Conservation (phyloP, 2,329 filamentous ascomycete genomes). For the Ascochyta pisi region DNA sequence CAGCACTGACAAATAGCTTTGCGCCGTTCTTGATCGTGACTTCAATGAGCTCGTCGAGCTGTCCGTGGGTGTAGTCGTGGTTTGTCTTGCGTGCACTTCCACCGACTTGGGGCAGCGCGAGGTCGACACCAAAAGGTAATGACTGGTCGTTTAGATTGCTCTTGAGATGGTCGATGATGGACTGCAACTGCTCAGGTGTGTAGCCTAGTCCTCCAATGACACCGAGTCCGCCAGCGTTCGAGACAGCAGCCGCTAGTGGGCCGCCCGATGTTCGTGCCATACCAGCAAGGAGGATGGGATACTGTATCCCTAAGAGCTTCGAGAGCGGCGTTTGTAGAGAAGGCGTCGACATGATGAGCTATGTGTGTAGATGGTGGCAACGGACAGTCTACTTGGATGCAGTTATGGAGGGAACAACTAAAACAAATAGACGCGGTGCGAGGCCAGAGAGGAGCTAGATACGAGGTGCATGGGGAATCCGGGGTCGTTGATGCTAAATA, state of each 20-base stretch:
- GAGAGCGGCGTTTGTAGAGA: constrained; percentile 49
- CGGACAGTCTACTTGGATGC: neutral
- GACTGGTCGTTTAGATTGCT: constrained; percentile 68
- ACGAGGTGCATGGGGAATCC: constrained; percentile 25
- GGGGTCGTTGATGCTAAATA: constrained; percentile 38
- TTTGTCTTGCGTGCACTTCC: constrained; percentile 86
- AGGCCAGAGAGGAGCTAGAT: constrained; percentile 4
- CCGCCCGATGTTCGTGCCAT: constrained; percentile 78
- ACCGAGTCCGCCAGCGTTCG: constrained; percentile 83
- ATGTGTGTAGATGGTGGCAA: neutral
- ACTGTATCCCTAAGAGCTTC: constrained; percentile 77
- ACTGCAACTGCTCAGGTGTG: constrained; percentile 72
- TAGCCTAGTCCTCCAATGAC: constrained; percentile 58
- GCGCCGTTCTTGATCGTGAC: constrained; percentile 87
- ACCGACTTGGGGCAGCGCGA: constrained; percentile 89
- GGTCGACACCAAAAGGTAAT: constrained; percentile 88
- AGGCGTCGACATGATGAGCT: constrained; percentile 39
- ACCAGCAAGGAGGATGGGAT: constrained; percentile 90
- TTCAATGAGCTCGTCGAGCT: constrained; percentile 85
- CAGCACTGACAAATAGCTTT: constrained; percentile 82
- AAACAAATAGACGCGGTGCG: neutral
- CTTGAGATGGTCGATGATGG: constrained; percentile 88
- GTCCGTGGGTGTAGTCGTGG: constrained; percentile 92
- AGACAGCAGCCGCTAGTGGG: constrained; percentile 56
- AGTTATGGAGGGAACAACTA: constrained; percentile 3